Percentiles rank a stretch among this genome's conserved stretches.
Conservation (phyloP, 352 stramenopile genomes). For the Plasmopara halstedii region DNA sequence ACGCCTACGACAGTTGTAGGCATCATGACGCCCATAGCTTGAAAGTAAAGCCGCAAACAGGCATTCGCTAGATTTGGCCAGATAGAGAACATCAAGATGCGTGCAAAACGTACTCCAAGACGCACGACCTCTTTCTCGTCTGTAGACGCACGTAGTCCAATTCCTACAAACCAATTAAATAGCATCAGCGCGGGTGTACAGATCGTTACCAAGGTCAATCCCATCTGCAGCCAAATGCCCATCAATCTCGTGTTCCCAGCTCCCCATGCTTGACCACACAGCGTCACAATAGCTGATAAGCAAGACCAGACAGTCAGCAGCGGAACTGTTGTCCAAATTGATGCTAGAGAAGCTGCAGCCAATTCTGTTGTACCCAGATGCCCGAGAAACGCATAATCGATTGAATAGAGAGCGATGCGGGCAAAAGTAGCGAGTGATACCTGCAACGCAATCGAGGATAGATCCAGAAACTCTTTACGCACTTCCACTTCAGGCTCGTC, state of each 20-base stretch:
- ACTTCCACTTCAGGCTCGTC: constrained; percentile 35
- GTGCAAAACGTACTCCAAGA: constrained; percentile 18
- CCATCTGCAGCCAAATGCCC: constrained; percentile 72
- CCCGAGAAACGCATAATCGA: constrained; percentile 68
- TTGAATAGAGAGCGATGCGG: constrained; percentile 59
- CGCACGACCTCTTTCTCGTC: constrained; percentile 14
- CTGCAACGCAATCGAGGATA: constrained; percentile 62
- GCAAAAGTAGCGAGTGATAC: constrained; percentile 66
- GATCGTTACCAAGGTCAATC: constrained; percentile 19
- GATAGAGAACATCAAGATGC: constrained; percentile 23
- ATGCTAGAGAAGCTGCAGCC: constrained; percentile 59
- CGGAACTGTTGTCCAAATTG: constrained; percentile 60
- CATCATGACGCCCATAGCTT: constrained; percentile 25
- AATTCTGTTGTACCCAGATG: constrained; percentile 58
- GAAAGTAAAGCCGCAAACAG: constrained; percentile 21
- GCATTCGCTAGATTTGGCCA: constrained; percentile 23
- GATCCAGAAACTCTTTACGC: constrained; percentile 31
- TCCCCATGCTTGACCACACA: constrained; percentile 63
- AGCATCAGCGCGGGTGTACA: constrained; percentile 21
- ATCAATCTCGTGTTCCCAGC: constrained; percentile 47
- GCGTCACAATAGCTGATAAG: constrained; percentile 60
- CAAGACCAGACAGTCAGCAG: constrained; percentile 56
- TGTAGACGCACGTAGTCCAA: constrained; percentile 15
- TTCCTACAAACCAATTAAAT: constrained; percentile 23
- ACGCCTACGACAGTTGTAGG: constrained; percentile 20